Percentiles rank a stretch among this genome's conserved stretches.
Conservation (phyloP, 2,329 filamentous ascomycete species). For the Emericellopsis cladophorae region DNA sequence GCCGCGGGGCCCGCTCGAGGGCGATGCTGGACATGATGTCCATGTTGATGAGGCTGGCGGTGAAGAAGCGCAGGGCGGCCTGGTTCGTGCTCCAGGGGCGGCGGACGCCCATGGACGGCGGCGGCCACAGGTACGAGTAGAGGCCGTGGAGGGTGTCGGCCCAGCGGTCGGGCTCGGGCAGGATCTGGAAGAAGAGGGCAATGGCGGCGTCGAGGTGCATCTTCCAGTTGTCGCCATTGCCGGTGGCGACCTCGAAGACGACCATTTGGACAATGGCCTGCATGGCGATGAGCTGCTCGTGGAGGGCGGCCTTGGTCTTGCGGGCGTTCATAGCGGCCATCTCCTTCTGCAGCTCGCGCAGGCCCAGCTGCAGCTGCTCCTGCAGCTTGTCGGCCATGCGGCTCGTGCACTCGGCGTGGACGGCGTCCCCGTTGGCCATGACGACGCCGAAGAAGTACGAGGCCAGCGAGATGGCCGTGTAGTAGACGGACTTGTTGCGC, state of each 20-base stretch:
- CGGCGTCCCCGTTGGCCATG: slow-evolving; percentile 11
- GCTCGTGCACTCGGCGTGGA: slow-evolving; percentile 10
- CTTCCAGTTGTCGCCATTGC: slow-evolving; percentile 33
- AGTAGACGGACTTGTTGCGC: slow-evolving; percentile 43
- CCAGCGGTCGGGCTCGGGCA: slow-evolving; percentile 24
- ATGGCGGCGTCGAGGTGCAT: slow-evolving; percentile 36
- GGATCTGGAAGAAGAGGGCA: slow-evolving; percentile 32
- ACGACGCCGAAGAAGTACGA: slow-evolving; percentile 43
- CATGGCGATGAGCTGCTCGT: slow-evolving; percentile 26
- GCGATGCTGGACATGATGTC: slow-evolving; percentile 37
- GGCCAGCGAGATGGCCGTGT: slow-evolving; percentile 41
- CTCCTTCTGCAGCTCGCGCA: slow-evolving; percentile 29
- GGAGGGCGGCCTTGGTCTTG: slow-evolving; percentile 14
- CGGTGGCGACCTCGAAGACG: slow-evolving; percentile 34
- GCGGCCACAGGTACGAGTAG: slow-evolving; percentile 18
- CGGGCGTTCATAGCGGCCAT: slow-evolving; percentile 21
- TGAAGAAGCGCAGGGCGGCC: slow-evolving; percentile 32
- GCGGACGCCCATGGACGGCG: slow-evolving; percentile 15
- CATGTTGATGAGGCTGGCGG: slow-evolving; percentile 31
- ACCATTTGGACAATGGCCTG: slow-evolving; percentile 40
- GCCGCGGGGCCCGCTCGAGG: slow-evolving; percentile 24
- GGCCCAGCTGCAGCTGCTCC: slow-evolving; percentile 28
- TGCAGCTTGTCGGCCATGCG: slow-evolving; percentile 26
- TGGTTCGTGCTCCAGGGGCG: slow-evolving; percentile 31
- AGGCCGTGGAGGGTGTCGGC: slow-evolving; percentile 18